A percentile compares a stretch with the other conserved stretches of the same genome.
Evolutionary conservation across 257 asterid genomes (phyloP).

Genomic region (Scutellaria barbata): DNA sequence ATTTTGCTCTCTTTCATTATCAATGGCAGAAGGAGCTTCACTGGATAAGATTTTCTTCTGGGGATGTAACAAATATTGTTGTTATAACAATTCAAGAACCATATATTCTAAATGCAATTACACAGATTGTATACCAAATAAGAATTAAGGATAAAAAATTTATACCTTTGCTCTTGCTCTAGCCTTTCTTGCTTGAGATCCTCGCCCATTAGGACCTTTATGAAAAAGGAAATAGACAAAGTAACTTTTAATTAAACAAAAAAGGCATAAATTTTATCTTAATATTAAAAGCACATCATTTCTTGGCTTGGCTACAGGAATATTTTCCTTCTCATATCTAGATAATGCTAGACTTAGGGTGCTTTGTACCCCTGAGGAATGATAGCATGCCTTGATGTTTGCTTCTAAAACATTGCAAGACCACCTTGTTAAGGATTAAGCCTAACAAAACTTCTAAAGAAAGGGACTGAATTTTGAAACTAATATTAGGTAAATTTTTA

Average conservation of each 20-base stretch:
- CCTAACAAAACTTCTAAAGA: slow-evolving; percentile 7
- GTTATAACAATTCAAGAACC: slow-evolving; percentile 38
- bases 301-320: slow-evolving; percentile 4
- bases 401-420: neutral
- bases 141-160: slow-evolving; percentile 16
- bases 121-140: slow-evolving; percentile 19
- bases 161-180: slow-evolving; percentile 77
- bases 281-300: slow-evolving; percentile 2
- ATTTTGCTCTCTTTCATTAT: slow-evolving; percentile 48
- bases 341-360: slow-evolving; percentile 3
- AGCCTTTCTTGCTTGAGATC: slow-evolving; percentile 68
- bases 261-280: slow-evolving; percentile 16
- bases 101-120: slow-evolving; percentile 17
- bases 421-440: slow-evolving; percentile 19
- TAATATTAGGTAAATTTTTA: slow-evolving; percentile 8
- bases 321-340: slow-evolving; percentile 17
- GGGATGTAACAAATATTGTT: slow-evolving; percentile 44
- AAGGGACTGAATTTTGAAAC: slow-evolving; percentile 12
- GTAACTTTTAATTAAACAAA: slow-evolving; percentile 10
- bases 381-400: slow-evolving; percentile 14
- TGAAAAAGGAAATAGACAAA: slow-evolving; percentile 1
- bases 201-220: slow-evolving; percentile 71
- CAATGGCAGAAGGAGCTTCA: slow-evolving; percentile 51
- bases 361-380: slow-evolving; percentile 10
- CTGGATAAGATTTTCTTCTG: slow-evolving; percentile 60